A percentile compares a stretch with the other conserved stretches of the same genome.
Conservation (phyloP, 2,329 filamentous ascomycete genomes). For the Amauroascus niger region DNA sequence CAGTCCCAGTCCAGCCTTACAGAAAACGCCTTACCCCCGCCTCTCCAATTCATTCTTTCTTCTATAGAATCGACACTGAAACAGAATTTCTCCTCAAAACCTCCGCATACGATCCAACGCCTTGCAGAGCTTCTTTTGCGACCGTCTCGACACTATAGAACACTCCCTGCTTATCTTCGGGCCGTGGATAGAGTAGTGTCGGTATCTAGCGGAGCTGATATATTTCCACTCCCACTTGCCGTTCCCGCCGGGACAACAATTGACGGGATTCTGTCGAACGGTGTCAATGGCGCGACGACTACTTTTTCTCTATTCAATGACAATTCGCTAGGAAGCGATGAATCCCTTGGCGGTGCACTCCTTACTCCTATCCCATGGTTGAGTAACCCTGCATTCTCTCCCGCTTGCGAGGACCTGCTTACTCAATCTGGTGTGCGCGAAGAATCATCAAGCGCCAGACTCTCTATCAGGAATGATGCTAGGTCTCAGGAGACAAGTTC, state of each 20-base stretch:
- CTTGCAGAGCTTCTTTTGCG: constrained; percentile 74
- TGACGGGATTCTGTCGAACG: constrained; percentile 43
- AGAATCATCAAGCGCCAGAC: background rate
- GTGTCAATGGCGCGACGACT: constrained; percentile 36
- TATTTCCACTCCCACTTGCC: constrained; percentile 64
- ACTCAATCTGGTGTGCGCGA: constrained; percentile 16
- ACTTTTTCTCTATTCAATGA: constrained; percentile 31
- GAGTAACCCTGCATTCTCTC: constrained; percentile 24
- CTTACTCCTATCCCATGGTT: constrained; percentile 94
- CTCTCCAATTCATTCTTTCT: constrained; percentile 52
- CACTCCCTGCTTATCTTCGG: constrained; percentile 73
- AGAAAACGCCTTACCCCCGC: constrained; percentile 49
- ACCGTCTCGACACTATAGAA: constrained; percentile 70
- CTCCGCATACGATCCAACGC: constrained; percentile 87
- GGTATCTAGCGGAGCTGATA: constrained; percentile 70
- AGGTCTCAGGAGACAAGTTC: constrained; percentile 19
- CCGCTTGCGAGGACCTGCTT: constrained; percentile 20
- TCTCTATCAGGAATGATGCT: constrained; percentile 36
- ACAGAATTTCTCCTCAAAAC: constrained; percentile 59
- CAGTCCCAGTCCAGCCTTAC: constrained; percentile 37
- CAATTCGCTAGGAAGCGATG: constrained; percentile 62
- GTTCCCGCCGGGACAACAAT: constrained; percentile 44
- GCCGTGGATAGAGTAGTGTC: constrained; percentile 84
- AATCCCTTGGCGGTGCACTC: constrained; percentile 78
- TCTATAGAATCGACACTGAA: constrained; percentile 53